Percentiles rank a stretch among this genome's conserved stretches.
phyloP scores from a whole-genome alignment of 208 protist genomes.

The Acanthamoeba healyi region DNA sequence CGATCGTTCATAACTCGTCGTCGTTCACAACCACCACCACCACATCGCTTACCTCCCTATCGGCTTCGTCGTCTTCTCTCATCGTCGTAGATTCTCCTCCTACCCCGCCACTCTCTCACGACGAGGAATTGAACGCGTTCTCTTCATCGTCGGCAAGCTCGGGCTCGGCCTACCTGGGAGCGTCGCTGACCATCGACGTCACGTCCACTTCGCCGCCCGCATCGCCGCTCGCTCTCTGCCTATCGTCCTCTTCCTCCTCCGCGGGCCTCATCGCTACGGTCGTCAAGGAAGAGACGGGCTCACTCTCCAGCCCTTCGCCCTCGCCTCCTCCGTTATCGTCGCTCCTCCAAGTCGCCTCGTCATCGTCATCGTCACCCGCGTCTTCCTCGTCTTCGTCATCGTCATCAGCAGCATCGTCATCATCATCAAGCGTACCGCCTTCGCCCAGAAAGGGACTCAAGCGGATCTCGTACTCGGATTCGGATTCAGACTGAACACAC shows the following conservation, averaged over 20 bases:
- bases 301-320: not conserved
- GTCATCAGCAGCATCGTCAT: too few relatives aligned
- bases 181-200: not conserved
- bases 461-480: not conserved
- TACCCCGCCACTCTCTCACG: not conserved
- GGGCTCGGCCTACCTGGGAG: not conserved
- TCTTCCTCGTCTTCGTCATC: not conserved
- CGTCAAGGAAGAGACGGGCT: not conserved
- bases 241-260: not conserved
- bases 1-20: not conserved
- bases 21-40: not conserved
- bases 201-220: not conserved
- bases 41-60: not conserved
- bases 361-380: not conserved
- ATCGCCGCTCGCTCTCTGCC: not conserved
- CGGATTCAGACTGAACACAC: not conserved
- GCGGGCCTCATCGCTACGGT: not conserved
- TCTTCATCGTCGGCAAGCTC: not conserved
- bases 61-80: not conserved
- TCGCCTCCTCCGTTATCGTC: not conserved
- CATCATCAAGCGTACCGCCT: too few relatives aligned
- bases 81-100: not conserved
- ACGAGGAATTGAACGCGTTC: not conserved
- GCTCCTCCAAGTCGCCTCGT: not conserved
- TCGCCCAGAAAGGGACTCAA: not conserved